Evolutionary conservation across 73 alveolate species (phyloP).

Genomic region (Paramecium pentaurelia): DNA sequence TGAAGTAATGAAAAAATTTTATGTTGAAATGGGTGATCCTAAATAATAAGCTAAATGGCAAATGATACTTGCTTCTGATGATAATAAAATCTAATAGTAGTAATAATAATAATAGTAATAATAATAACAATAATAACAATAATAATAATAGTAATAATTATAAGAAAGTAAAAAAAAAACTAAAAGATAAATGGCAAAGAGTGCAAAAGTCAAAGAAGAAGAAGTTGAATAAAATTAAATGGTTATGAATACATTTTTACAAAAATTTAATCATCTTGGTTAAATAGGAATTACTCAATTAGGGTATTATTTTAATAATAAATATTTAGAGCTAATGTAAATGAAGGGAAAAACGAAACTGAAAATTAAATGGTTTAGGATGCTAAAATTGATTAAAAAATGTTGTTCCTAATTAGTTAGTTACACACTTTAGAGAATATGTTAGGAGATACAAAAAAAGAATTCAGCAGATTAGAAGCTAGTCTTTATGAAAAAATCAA

Average conservation of each 20-base stretch:
- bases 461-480: slow-evolving; percentile 37
- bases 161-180: background rate
- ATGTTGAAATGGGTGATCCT: slow-evolving; percentile 5
- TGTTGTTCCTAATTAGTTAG: slow-evolving; percentile 25
- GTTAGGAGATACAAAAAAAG: slow-evolving; percentile 45
- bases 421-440: slow-evolving; percentile 37
- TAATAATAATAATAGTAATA: background rate
- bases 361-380: slow-evolving; percentile 13
- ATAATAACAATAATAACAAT: background rate
- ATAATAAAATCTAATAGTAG: background rate
- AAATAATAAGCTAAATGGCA: background rate
- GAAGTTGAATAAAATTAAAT: background rate
- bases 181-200: slow-evolving; percentile 16
- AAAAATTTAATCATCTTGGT: slow-evolving; percentile 6
- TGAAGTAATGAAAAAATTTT: slow-evolving; percentile 39
- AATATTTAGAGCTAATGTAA: background rate
- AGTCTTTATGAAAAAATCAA: slow-evolving; percentile 45
- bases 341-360: background rate
- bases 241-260: background rate
- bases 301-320: background rate
- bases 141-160: background rate
- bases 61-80: slow-evolving; percentile 39
- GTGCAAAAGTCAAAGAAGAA: slow-evolving; percentile 7
- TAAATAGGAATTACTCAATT: background rate
- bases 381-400: slow-evolving; percentile 49